phyloP scores from a whole-genome alignment of 2,329 filamentous ascomycete genomes.

The Cercospora sp. region DNA sequence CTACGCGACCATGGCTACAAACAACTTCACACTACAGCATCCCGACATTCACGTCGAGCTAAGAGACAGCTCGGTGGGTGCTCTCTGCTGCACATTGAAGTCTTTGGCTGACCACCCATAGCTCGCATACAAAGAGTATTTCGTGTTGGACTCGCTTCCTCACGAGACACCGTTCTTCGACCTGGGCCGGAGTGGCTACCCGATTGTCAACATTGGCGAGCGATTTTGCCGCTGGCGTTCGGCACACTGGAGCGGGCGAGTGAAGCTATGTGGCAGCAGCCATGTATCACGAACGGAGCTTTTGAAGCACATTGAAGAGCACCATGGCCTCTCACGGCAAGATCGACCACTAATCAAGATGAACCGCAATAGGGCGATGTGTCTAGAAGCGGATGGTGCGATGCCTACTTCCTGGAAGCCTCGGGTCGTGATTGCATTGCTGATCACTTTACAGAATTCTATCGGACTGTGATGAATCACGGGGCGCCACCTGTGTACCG shows the following conservation, averaged over 20 bases:
- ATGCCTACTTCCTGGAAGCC: not conserved
- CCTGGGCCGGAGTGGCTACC: conserved; percentile 9
- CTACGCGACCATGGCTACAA: not conserved
- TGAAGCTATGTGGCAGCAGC: not conserved
- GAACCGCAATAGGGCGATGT: not conserved
- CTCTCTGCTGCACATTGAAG: not conserved
- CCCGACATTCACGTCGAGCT: not conserved
- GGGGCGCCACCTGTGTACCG: not conserved
- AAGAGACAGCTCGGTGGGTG: not conserved
- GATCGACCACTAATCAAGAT: not conserved
- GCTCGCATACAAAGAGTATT: conserved; percentile 4
- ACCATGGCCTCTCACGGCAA: not conserved
- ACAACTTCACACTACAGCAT: not conserved
- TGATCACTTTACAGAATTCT: not conserved
- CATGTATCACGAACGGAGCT: not conserved
- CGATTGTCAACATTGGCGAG: conserved; percentile 8
- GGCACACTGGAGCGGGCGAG: not conserved
- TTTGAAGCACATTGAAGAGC: not conserved
- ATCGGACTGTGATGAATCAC: not conserved
- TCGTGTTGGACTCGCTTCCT: not conserved
- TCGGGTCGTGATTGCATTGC: not conserved
- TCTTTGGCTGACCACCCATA: not conserved
- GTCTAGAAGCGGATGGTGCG: not conserved
- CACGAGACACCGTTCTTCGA: not conserved
- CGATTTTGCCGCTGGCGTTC: conserved; percentile 3